These are phyloP conservation scores for Colletotrichum sublineola DNA, from an alignment of 2,329 filamentous ascomycete genomes.

Conservation along the genomic window DNA sequence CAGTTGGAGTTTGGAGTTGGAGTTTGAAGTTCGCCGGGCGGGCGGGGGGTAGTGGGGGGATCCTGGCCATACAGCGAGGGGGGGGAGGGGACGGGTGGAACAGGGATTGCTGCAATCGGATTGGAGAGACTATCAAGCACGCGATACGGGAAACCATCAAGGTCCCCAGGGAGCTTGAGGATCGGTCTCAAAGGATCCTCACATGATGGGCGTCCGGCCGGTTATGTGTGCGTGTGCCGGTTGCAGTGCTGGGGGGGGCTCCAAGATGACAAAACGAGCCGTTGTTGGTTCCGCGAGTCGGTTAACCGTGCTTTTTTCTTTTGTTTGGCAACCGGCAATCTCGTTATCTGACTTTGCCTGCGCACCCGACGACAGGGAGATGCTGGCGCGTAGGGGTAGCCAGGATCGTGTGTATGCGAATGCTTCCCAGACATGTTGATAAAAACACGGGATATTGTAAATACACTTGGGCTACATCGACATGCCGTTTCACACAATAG, in stretches of 20 bases:
- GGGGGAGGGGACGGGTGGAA: neutral
- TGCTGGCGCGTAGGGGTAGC: neutral
- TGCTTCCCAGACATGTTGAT: neutral
- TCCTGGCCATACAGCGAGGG: conserved; percentile 34
- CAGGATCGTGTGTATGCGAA: neutral
- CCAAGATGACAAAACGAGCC: neutral
- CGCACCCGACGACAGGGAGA: neutral
- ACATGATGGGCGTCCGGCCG: conserved; percentile 18
- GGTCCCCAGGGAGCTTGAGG: conserved; percentile 16
- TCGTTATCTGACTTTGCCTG: neutral
- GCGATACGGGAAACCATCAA: conserved; percentile 24
- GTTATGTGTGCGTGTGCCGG: neutral
- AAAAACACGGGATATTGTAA: neutral
- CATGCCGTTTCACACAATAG: neutral
- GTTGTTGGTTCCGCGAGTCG: neutral
- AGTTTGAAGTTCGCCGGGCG: neutral
- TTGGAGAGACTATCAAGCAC: conserved; percentile 20
- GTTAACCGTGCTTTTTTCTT: neutral
- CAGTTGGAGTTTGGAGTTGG: conserved; percentile 38
- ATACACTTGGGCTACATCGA: neutral
- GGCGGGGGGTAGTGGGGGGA: neutral
- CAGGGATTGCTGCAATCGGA: conserved; percentile 30
- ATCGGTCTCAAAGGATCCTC: conserved; percentile 9
- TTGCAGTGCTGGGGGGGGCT: neutral
- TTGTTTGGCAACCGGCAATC: neutral